phyloP scores from a whole-genome alignment of 805 yeast species.

The Yarrowia divulgata region DNA sequence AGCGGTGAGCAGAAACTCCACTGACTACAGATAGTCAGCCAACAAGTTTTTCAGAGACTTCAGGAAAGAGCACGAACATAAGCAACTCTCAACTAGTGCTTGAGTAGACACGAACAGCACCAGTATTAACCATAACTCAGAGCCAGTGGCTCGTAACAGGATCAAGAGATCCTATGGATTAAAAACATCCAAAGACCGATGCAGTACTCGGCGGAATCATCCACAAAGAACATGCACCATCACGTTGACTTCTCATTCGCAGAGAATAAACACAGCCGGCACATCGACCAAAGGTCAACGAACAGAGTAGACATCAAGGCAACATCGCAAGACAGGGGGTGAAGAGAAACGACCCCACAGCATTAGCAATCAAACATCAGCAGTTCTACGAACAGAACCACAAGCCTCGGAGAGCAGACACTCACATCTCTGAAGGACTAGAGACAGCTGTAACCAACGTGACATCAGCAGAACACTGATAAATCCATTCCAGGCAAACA shows the following conservation, averaged over 20 bases:
- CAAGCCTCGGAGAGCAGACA: background rate
- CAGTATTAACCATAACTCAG: background rate
- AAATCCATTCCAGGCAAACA: background rate
- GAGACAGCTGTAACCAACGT: conserved; percentile 4
- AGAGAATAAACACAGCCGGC: background rate
- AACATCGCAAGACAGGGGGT: background rate
- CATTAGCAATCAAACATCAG: background rate
- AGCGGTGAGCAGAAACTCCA: background rate
- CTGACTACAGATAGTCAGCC: background rate
- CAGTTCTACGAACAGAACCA: background rate
- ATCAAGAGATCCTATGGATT: background rate
- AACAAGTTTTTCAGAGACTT: background rate
- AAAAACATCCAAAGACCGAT: background rate
- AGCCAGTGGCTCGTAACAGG: background rate
- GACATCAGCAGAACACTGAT: background rate
- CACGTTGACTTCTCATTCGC: background rate
- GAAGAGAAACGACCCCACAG: background rate
- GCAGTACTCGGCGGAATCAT: background rate
- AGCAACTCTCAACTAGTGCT: background rate
- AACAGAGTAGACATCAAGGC: background rate
- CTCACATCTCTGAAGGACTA: background rate
- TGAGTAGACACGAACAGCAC: background rate
- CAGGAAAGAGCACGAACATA: background rate
- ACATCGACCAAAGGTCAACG: background rate
- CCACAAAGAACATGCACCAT: background rate